These are phyloP conservation scores for Parietaria judaica DNA, from an alignment of 306 rosid genomes.

Conservation along the genomic window DNA sequence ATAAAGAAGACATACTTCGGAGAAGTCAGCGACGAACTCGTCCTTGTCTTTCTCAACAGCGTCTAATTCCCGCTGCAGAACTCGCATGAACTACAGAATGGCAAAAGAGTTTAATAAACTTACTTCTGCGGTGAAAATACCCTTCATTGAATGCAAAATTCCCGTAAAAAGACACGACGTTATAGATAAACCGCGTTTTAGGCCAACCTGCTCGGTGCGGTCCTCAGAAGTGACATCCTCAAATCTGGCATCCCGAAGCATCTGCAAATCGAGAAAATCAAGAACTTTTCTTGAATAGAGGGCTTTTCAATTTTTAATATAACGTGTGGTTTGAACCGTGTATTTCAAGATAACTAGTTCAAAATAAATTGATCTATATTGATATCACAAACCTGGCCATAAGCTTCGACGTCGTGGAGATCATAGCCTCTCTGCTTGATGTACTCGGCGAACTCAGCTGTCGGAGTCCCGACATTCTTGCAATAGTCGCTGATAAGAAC, in stretches of 20 bases:
- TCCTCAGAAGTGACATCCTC: slow-evolving; percentile 61
- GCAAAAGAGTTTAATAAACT: slow-evolving; percentile 1
- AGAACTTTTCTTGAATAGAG: background rate
- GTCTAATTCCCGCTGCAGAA: slow-evolving; percentile 51
- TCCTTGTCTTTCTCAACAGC: slow-evolving; percentile 63
- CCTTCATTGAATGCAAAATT: too few species aligned
- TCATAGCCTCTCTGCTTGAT: slow-evolving; percentile 77
- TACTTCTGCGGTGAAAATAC: too few species aligned
- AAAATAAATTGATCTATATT: too few species aligned
- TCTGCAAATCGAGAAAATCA: slow-evolving; percentile 39
- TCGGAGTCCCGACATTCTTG: slow-evolving; percentile 54
- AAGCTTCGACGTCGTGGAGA: slow-evolving; percentile 52
- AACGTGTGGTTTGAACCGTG: too few species aligned
- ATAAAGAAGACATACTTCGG: slow-evolving; percentile 42
- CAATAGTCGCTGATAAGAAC: slow-evolving; percentile 87
- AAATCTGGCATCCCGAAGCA: slow-evolving; percentile 80
- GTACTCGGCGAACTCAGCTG: slow-evolving; percentile 55
- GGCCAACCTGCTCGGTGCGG: slow-evolving; percentile 63
- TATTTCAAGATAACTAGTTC: background rate
- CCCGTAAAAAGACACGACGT: background rate
- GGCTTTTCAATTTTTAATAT: too few species aligned
- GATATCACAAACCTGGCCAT: slow-evolving; percentile 47
- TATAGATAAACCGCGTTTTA: background rate
- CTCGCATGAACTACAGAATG: slow-evolving; percentile 45
- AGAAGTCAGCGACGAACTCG: slow-evolving; percentile 48